Evolutionary conservation across 1,284 basidiomycete species (phyloP).

Genomic region (Mycosarcoma mackinlayi): DNA sequence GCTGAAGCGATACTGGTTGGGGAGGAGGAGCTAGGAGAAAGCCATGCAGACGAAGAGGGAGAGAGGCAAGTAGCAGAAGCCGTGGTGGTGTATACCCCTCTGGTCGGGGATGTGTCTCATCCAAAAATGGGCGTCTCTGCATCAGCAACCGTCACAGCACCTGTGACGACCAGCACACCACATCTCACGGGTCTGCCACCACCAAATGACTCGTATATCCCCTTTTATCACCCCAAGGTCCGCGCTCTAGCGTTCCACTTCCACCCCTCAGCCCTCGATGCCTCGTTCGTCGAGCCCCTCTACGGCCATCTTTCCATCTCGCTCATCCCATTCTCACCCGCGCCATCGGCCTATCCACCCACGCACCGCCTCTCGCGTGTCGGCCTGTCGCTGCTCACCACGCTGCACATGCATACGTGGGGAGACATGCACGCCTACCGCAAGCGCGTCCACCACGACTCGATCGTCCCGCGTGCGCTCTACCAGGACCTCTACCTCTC

Average conservation of each 20-base stretch:
- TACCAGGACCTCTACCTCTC: conserved; percentile 91
- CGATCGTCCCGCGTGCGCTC: conserved; percentile 78
- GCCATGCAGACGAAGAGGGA: not conserved
- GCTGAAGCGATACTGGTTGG: too few relatives aligned
- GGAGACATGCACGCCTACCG: conserved; percentile 82
- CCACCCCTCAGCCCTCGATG: not conserved
- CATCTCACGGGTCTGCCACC: not conserved
- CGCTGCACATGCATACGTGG: conserved; percentile 85
- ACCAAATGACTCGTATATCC: conserved; percentile 39
- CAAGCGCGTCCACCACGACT: conserved; percentile 87
- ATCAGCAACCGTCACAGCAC: not conserved
- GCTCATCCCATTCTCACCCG: conserved; percentile 68
- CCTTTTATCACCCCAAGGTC: conserved; percentile 66
- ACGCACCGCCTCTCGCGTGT: conserved; percentile 81
- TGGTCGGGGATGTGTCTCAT: conserved; percentile 17
- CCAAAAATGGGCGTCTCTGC: conserved; percentile 20
- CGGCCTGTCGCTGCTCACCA: conserved; percentile 81
- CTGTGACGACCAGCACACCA: not conserved
- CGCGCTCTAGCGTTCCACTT: conserved; percentile 59
- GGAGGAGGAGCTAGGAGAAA: not conserved
- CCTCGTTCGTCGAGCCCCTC: not conserved
- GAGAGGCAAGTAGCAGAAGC: conserved; percentile 23
- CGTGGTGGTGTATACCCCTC: conserved; percentile 42
- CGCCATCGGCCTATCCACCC: conserved; percentile 10
- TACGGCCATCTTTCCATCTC: conserved; percentile 72